Percentiles rank a stretch among this genome's conserved stretches.
Evolutionary conservation across 2,329 filamentous ascomycete species (phyloP).

Genomic region (Ceratocystis huliohia): DNA sequence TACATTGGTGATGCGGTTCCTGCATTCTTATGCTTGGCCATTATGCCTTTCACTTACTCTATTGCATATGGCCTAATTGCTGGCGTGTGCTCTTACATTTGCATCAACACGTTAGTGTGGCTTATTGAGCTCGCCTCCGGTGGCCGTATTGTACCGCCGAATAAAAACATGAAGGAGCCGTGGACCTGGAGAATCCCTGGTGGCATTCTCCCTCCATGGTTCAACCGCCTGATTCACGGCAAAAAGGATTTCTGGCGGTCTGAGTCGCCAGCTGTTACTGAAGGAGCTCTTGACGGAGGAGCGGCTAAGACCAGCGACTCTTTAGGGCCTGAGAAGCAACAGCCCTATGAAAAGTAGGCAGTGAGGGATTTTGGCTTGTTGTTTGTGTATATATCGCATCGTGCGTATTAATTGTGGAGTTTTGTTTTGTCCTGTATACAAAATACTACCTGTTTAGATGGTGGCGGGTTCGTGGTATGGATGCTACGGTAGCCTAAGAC

Average conservation of each 20-base stretch:
- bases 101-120: slow-evolving; percentile 62
- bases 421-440: slow-evolving; percentile 1
- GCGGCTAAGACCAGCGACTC: slow-evolving; percentile 16
- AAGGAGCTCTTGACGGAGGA: slow-evolving; percentile 20
- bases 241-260: slow-evolving; percentile 61
- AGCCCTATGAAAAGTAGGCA: slow-evolving; percentile 12
- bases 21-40: slow-evolving; percentile 67
- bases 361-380: not conserved
- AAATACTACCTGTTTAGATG: not conserved
- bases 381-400: not conserved
- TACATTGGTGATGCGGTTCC: slow-evolving; percentile 76
- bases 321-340: slow-evolving; percentile 16
- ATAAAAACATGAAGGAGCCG: slow-evolving; percentile 63
- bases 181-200: slow-evolving; percentile 71
- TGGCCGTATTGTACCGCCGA: slow-evolving; percentile 59
- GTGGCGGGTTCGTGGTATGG: not conserved
- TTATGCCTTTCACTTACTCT: slow-evolving; percentile 85
- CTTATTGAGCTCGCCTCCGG: slow-evolving; percentile 51
- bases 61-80: slow-evolving; percentile 79
- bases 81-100: slow-evolving; percentile 62
- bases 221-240: slow-evolving; percentile 48
- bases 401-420: not conserved
- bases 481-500: not conserved
- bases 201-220: slow-evolving; percentile 63
- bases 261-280: slow-evolving; percentile 13